Evolutionary conservation across 805 yeast species (phyloP), one percentile per base, ranked within the genome.

Genomic region (Starmerella vaccinii): DNA sequence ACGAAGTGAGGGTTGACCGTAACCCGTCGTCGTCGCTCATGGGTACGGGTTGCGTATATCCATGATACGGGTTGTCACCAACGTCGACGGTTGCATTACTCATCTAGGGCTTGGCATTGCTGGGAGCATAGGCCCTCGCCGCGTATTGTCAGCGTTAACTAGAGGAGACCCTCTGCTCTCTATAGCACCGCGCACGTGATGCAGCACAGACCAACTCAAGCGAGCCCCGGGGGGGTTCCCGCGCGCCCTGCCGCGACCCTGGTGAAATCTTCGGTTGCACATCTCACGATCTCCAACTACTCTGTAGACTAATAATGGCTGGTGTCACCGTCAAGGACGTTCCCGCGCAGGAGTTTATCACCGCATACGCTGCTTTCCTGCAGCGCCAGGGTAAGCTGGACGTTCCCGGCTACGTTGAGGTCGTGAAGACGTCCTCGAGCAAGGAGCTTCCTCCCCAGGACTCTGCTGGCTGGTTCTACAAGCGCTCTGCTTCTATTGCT

Each of bases 381-480:
- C 97, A 92, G 81, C 88, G 97, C 78, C 98, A 94, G 81, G 98
- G 97, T 82, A 89, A 88, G 77, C 83, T 92, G 72, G 97, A 90
- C 75, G 92, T 92, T 69, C 98, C 98, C 80, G 96, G 96, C 75
- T 92, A 89, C 84, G 97, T 92, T 74, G 98, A 92, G 80, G 76
- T 90, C 68, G 98, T 92, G 78, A 92, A 92, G 88, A 92, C 98
- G 74, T 84, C 95, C 63, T 83, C 95, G 64, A 95, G 96, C 78
- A 89, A 90, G 72, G 98, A 92, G 66, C 84, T 92, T 74, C 98
- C 98, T 74, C 98, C 98, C 74, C 97, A 90, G 79, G 97, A 92
- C 73, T 76, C 97, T 67, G 97, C 88, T 78, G 88, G 90, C 71
- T 92, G 98, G 98, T 90, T 87, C 85, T 90, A 90, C 95, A 86